Conservation (phyloP, 768 basidiomycete species). For the Lentinula boryana region DNA sequence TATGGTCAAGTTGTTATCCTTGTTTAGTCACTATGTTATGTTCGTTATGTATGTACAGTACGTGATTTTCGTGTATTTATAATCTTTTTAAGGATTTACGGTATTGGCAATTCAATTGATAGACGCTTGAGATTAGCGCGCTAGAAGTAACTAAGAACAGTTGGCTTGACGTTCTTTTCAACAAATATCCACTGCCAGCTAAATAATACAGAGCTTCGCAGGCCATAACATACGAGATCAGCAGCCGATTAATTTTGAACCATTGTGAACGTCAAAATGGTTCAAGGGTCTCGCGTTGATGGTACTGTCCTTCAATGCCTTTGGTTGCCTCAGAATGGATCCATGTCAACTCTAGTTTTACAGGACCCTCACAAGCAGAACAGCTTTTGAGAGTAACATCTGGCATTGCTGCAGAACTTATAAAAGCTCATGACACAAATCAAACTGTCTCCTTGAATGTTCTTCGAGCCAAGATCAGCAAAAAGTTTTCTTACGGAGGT, state of each 20-base stretch:
- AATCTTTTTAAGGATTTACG: background rate
- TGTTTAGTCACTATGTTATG: conserved; percentile 5
- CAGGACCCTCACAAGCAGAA: conserved; percentile 86
- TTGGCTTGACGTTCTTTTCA: no score
- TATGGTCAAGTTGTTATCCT: background rate
- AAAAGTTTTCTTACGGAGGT: conserved; percentile 81
- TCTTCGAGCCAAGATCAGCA: conserved; percentile 81
- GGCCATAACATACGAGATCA: no score
- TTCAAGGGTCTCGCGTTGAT: conserved; percentile 14
- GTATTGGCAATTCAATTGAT: no score
- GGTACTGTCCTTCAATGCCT: conserved; percentile 6
- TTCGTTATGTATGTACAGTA: background rate
- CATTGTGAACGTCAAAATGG: conserved; percentile 8
- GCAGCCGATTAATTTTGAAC: background rate
- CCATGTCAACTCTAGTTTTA: conserved; percentile 11
- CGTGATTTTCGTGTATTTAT: background rate
- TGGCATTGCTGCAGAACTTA: conserved; percentile 91
- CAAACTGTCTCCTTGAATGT: conserved; percentile 81
- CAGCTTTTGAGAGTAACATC: conserved; percentile 85
- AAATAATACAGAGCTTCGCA: no score
- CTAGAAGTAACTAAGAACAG: no score
- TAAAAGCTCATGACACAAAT: conserved; percentile 78
- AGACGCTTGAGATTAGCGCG: no score
- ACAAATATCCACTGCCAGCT: no score
- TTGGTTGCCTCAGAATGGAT: background rate